These are phyloP conservation scores for Lachnellula cervina DNA, from an alignment of 2,329 filamentous ascomycete genomes.

Conservation along the genomic window DNA sequence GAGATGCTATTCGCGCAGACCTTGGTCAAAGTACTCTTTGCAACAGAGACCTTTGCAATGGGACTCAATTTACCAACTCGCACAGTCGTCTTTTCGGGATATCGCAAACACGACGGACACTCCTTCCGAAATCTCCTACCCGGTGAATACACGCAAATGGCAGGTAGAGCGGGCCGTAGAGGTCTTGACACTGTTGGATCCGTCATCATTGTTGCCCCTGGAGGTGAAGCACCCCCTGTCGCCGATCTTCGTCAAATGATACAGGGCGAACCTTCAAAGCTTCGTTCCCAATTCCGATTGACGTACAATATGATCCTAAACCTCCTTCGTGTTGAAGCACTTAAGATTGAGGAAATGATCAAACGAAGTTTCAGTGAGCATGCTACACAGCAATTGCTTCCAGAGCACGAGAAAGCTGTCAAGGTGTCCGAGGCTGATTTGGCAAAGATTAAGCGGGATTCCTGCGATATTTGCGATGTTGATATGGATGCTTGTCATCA, in stretches of 20 bases:
- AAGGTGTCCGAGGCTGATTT: constrained; percentile 88
- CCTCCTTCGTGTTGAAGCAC: constrained; percentile 84
- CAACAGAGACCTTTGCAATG: constrained; percentile 98
- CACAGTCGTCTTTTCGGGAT: constrained; percentile 96
- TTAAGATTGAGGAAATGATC: constrained; percentile 99
- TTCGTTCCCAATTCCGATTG: constrained; percentile 90
- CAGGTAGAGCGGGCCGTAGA: constrained; percentile 85
- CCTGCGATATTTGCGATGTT: constrained; percentile 75
- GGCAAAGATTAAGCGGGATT: constrained; percentile 80
- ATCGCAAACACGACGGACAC: constrained; percentile 92
- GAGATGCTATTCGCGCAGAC: constrained; percentile 95
- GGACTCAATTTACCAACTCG: constrained; percentile 91
- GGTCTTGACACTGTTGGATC: constrained; percentile 89
- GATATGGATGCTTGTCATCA: constrained; percentile 78
- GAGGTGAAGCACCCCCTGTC: constrained; percentile 84
- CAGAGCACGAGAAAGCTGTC: constrained; percentile 93
- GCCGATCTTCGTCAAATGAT: constrained; percentile 88
- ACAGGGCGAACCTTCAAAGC: constrained; percentile 87
- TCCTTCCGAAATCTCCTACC: constrained; percentile 86
- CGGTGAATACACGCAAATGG: constrained; percentile 98
- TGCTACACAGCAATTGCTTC: constrained; percentile 87
- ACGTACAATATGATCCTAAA: constrained; percentile 99
- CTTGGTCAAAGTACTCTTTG: constrained; percentile 93
- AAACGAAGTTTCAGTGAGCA: constrained; percentile 99
- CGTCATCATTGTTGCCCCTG: constrained; percentile 83